Base-by-base conservation (phyloP, 352 stramenopile species). In the Poterioochromonas sp. region DNA sequence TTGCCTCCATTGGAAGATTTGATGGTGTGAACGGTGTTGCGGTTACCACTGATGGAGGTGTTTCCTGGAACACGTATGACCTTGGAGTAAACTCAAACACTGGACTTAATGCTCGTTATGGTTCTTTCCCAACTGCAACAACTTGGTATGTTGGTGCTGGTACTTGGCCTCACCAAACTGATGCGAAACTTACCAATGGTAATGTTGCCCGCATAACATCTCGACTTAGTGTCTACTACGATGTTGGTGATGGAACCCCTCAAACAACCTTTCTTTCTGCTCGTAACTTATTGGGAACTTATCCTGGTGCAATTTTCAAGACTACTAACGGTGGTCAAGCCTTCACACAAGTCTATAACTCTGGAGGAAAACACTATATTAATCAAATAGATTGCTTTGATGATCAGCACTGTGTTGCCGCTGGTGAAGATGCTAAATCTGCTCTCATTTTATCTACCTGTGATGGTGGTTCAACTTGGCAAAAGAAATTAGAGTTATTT, bases 111-210 rank as follows among this genome's bases (percentile, higher is more conserved):
- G 37, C 65, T 54, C 37, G 65, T 34, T 74, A 74, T 54, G 65
- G 39, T 51, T 3, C 65, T 35, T 74, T 74, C 20, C 65, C 65
- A 8, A 43, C 62, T 47, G 62, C 8, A 29, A 47, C 29, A 5
- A 71, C 62, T 71, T 71, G 62, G 62, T 71, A 47, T 47, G 62
- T 71, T 29, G 12, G 29, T 47, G 5, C 62, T 47, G 62, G 62
- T 29, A 71, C 8, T 22, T 71, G 62, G 62, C 62, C 62, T 29
- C n/a, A n/a, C n/a, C n/a, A n/a, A n/a, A 2, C 32, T 12, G 62
- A 71, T 29, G 62, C 15, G 5, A n/a, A 5, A 26, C 41, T 29
- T 22, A 43, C 62, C 34, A 71, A 71, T 11, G 39, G 12, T 8
- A 15, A 12, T n/a, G 41, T 47, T 29, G 5, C 11, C 34, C 15